Evolutionary conservation across 2,329 filamentous ascomycete species (phyloP).

Genomic region (Bipolaris zeicola): DNA sequence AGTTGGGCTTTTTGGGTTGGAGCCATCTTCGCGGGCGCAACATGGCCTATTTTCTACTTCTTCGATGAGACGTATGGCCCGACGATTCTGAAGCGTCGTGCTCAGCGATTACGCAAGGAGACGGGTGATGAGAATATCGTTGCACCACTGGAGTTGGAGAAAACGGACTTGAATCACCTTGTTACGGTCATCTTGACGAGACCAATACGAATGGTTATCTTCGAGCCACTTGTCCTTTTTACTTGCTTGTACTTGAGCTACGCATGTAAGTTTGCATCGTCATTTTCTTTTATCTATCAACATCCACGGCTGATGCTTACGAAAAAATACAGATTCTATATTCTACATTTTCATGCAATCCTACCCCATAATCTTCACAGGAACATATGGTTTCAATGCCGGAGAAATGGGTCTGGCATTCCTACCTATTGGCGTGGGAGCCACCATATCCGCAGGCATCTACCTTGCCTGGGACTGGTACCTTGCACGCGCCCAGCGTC

Average conservation of each 20-base stretch:
- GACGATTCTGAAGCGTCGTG: conserved; percentile 57
- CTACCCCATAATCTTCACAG: conserved; percentile 69
- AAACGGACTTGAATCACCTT: conserved; percentile 62
- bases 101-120: conserved; percentile 61
- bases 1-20: conserved; percentile 74
- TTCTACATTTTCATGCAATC: conserved; percentile 79
- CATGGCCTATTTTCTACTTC: conserved; percentile 64
- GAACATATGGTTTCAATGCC: conserved; percentile 66
- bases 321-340: conserved; percentile 50
- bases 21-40: conserved; percentile 69
- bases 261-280: conserved; percentile 54
- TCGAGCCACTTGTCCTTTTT: conserved; percentile 74
- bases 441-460: conserved; percentile 62
- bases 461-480: conserved; percentile 70
- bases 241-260: conserved; percentile 71
- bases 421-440: conserved; percentile 70
- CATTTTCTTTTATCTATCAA: background rate
- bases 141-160: conserved; percentile 68
- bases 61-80: conserved; percentile 61
- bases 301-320: background rate
- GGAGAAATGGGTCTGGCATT: conserved; percentile 71
- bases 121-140: conserved; percentile 60
- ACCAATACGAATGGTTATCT: conserved; percentile 74
- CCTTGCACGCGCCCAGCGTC: conserved; percentile 58
- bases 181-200: conserved; percentile 72